These are phyloP conservation scores for Pseudonectria foliicola DNA, from an alignment of 2,329 filamentous ascomycete genomes.

Conservation along the genomic window DNA sequence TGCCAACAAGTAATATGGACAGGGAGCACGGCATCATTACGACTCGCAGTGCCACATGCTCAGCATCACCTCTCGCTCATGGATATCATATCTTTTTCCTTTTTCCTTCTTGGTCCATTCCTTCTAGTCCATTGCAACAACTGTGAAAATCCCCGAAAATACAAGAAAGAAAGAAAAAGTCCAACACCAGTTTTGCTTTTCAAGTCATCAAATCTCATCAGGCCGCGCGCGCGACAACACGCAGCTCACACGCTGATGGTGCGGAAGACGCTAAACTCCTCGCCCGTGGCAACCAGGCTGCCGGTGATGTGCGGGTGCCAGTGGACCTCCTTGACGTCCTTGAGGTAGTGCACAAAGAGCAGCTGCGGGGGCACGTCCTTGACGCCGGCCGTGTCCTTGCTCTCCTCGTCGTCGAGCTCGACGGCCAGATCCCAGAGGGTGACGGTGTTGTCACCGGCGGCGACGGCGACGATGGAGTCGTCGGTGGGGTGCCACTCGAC, in stretches of 20 bases:
- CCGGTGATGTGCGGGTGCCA: constrained; percentile 97
- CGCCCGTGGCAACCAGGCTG: constrained; percentile 80
- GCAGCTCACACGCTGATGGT: constrained; percentile 66
- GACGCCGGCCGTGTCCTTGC: constrained; percentile 76
- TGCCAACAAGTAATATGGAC: no score
- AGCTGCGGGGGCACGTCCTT: constrained; percentile 90
- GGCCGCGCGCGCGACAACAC: no score
- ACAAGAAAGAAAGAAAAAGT: no score
- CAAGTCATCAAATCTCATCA: no score
- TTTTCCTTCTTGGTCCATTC: no score
- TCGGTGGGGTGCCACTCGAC: constrained; percentile 97
- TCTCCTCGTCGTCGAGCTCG: constrained; percentile 95
- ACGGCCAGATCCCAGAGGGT: constrained; percentile 96
- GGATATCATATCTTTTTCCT: no score
- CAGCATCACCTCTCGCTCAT: no score
- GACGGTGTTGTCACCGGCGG: constrained; percentile 86
- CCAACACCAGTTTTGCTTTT: no score
- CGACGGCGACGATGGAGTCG: constrained; percentile 90
- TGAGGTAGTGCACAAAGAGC: constrained; percentile 93
- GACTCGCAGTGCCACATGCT: no score
- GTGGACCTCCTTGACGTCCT: constrained; percentile 90
- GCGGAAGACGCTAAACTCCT: constrained; percentile 79
- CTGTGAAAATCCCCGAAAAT: no score
- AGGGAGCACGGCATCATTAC: no score
- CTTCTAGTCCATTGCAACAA: no score